Base-by-base conservation (phyloP, 345 rosid species). In the Hypericum perforatum region DNA sequence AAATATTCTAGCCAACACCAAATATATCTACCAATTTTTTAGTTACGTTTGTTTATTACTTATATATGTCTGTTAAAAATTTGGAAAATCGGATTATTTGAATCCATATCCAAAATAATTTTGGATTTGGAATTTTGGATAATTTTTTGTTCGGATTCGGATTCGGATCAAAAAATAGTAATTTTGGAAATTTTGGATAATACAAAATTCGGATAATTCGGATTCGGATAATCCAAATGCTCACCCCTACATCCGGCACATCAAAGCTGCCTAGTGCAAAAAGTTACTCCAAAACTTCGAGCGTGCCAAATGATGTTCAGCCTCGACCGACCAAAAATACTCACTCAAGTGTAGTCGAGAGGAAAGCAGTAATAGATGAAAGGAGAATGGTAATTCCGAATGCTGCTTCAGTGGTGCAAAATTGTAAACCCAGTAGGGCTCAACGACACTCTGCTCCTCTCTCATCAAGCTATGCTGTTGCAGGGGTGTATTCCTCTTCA, bases 401-500 rank as follows among this genome's bases (percentile, higher is more conserved):
- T 45, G 42, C 70, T 39, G 56, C 63, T 58, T 59, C 78, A 43
- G 67, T 68, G 50, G 61, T 53, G 12, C 85, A 68, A 52, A 60
- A 37, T 32, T 66, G 40, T 39, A 79, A 74, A 62, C 54, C 76
- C 39, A 62, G 49, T 50, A 67, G 50, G 61, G 44, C 66, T 52
- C 81, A 70, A 55, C 53, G 68, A 45, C 73, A 69, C 50, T 52
- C 77, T 57, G 63, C 67, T 16, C 46, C 61, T 3, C 61, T 70
- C 58, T 67, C 81, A 22, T 66, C 84, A 13, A 77, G 75, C 76
- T 82, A 75, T 72, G 77, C 89, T 41, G 82, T 69, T 62, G 75
- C 81, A 66, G 91, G 94, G 60, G 83, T 82, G 58, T 84, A 84
- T 73, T 84, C 86, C 37, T 91, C 98, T 57, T 80, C 95, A 47